phyloP scores from a whole-genome alignment of 2,329 filamentous ascomycete genomes.

The Epichloe bromicola region DNA sequence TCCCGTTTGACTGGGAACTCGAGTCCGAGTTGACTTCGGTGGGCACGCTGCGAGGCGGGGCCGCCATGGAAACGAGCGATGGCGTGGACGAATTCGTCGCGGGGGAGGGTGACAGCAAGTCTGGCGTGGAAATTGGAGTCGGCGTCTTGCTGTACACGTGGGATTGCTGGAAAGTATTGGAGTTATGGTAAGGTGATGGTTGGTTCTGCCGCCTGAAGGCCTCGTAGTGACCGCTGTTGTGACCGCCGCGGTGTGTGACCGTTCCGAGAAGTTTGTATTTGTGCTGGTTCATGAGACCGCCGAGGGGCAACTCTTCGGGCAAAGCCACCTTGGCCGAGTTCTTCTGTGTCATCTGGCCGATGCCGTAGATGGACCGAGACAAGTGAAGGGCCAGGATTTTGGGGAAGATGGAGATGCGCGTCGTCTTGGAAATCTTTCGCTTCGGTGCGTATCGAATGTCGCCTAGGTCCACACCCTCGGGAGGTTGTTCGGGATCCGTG shows the following conservation, averaged over 20 bases:
- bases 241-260: constrained; percentile 89
- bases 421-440: constrained; percentile 74
- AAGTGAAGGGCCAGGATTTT: constrained; percentile 86
- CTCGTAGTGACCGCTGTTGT: constrained; percentile 95
- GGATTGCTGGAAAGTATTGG: constrained; percentile 63
- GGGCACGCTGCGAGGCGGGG: constrained; percentile 20
- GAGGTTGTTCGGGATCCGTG: constrained; percentile 68
- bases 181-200: constrained; percentile 68
- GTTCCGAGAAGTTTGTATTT: constrained; percentile 76
- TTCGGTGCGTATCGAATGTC: constrained; percentile 63
- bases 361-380: constrained; percentile 83
- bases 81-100: constrained; percentile 22
- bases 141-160: constrained; percentile 57
- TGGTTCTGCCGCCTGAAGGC: constrained; percentile 81
- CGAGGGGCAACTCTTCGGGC: constrained; percentile 72
- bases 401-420: constrained; percentile 75
- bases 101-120: constrained; percentile 28
- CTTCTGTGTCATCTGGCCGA: constrained; percentile 65
- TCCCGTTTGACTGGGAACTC: constrained; percentile 16
- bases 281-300: constrained; percentile 62
- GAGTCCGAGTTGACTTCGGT: constrained; percentile 14
- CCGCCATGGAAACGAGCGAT: constrained; percentile 22
- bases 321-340: constrained; percentile 92
- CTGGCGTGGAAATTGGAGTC: constrained; percentile 36
- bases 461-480: constrained; percentile 61